A percentile compares a stretch with the other conserved stretches of the same genome.
These are phyloP conservation scores for Neurospora cerealis DNA, from an alignment of 495 filamentous ascomycete genomes.

Conservation along the genomic window DNA sequence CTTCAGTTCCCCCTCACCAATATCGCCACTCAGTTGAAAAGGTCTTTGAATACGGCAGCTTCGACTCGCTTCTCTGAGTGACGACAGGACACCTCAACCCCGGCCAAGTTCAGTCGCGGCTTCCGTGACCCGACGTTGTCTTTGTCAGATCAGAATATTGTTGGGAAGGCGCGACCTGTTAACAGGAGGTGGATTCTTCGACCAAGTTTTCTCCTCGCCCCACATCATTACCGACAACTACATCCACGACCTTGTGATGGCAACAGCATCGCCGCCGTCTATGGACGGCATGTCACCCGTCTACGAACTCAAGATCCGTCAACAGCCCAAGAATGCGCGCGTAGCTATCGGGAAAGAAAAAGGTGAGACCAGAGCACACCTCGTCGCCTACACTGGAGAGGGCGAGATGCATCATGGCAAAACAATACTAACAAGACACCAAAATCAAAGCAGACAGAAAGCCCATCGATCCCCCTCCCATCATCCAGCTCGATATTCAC, in stretches of 20 bases:
- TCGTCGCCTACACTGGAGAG: conserved; percentile 18
- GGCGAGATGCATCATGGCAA: neutral
- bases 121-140: neutral
- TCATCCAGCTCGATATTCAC: conserved; percentile 72
- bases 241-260: conserved; percentile 2
- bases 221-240: neutral
- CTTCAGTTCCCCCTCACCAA: neutral
- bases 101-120: neutral
- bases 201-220: neutral
- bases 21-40: neutral
- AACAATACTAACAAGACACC: conserved; percentile 9
- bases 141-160: neutral
- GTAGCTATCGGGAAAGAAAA: conserved; percentile 68
- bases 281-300: neutral
- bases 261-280: conserved; percentile 1
- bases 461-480: conserved; percentile 89
- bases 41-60: neutral
- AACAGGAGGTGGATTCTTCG: neutral
- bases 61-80: neutral
- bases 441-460: conserved; percentile 58
- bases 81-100: neutral
- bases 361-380: conserved; percentile 8
- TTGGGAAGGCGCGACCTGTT: neutral
- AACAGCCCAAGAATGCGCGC: conserved; percentile 56
- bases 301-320: conserved; percentile 48